Evolutionary conservation across 495 filamentous ascomycete species (phyloP).

Genomic region (Talaromyces proteolyticus): DNA sequence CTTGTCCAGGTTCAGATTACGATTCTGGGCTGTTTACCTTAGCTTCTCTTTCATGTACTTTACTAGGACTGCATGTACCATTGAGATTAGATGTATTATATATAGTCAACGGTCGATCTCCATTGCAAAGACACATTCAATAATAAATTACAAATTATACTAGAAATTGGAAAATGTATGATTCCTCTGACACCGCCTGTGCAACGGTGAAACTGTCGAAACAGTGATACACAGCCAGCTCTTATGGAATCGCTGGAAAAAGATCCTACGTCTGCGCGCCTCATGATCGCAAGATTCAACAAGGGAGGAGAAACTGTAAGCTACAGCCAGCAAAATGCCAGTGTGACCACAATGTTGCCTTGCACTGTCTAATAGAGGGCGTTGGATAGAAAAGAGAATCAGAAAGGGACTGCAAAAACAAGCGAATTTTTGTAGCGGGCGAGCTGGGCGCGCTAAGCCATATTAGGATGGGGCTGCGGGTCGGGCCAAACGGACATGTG

Average conservation of each 20-base stretch:
- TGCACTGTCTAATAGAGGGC: conserved; percentile 85
- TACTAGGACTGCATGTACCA: neutral
- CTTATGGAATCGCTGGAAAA: conserved; percentile 69
- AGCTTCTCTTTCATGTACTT: neutral
- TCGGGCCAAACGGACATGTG: neutral
- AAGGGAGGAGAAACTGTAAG: conserved; percentile 50
- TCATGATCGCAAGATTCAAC: conserved; percentile 74
- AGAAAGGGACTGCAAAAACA: conserved; percentile 29
- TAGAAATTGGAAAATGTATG: conserved; percentile 46
- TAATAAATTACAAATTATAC: conserved; percentile 4
- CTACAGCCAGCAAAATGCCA: conserved; percentile 62
- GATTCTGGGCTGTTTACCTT: neutral
- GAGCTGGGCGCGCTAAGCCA: conserved; percentile 23
- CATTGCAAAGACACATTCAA: too few relatives aligned
- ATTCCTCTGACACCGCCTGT: conserved; percentile 88
- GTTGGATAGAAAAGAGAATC: conserved; percentile 49
- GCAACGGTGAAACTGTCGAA: conserved; percentile 43
- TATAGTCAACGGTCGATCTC: neutral
- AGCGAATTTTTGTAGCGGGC: conserved; percentile 16
- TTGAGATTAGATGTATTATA: conserved; percentile 11
- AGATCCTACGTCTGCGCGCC: conserved; percentile 67
- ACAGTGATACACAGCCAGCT: conserved; percentile 73
- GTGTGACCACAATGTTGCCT: conserved; percentile 53
- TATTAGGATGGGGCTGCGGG: conserved; percentile 11
- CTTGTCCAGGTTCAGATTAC: neutral